A percentile compares a stretch with the other conserved stretches of the same genome.
Conservation (phyloP, 2,329 filamentous ascomycete genomes). For the Helotiales sp. region DNA sequence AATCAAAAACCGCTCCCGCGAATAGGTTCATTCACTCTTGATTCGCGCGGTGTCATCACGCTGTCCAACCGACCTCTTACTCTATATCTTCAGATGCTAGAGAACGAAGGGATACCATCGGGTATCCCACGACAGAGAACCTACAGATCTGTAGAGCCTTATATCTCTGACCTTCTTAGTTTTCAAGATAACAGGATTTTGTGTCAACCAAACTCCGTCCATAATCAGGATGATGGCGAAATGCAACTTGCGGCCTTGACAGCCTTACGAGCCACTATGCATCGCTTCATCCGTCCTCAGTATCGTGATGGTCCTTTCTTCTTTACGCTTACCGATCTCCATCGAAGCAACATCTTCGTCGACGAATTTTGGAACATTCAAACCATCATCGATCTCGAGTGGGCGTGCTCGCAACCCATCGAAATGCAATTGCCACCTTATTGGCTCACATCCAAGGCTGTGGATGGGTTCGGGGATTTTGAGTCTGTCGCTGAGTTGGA, state of each 20-base stretch:
- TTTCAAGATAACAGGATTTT: slow-evolving; percentile 39
- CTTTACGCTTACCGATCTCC: slow-evolving; percentile 40
- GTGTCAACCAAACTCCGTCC: slow-evolving; percentile 39
- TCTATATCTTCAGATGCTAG: slow-evolving; percentile 42
- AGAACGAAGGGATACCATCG: slow-evolving; percentile 44
- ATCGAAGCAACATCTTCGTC: slow-evolving; percentile 44
- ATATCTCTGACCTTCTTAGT: slow-evolving; percentile 38
- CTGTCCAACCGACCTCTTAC: slow-evolving; percentile 47
- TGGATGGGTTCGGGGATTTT: slow-evolving; percentile 12
- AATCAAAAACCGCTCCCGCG: slow-evolving; percentile 38
- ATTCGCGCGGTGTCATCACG: slow-evolving; percentile 38
- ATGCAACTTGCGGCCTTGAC: slow-evolving; percentile 27
- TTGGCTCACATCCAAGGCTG: slow-evolving; percentile 38
- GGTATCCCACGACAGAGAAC: slow-evolving; percentile 39
- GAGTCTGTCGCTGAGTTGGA: slow-evolving; percentile 15
- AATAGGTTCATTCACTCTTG: slow-evolving; percentile 44
- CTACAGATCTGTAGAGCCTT: slow-evolving; percentile 38
- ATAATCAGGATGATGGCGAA: slow-evolving; percentile 19
- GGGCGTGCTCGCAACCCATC: slow-evolving; percentile 41
- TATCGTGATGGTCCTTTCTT: slow-evolving; percentile 37
- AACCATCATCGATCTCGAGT: slow-evolving; percentile 44
- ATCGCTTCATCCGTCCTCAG: slow-evolving; percentile 18
- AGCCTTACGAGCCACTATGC: slow-evolving; percentile 17
- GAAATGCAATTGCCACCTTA: slow-evolving; percentile 39
- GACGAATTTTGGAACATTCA: slow-evolving; percentile 45